Base-by-base conservation (phyloP, 352 stramenopile genomes). In the Globisporangium camurandrum region DNA sequence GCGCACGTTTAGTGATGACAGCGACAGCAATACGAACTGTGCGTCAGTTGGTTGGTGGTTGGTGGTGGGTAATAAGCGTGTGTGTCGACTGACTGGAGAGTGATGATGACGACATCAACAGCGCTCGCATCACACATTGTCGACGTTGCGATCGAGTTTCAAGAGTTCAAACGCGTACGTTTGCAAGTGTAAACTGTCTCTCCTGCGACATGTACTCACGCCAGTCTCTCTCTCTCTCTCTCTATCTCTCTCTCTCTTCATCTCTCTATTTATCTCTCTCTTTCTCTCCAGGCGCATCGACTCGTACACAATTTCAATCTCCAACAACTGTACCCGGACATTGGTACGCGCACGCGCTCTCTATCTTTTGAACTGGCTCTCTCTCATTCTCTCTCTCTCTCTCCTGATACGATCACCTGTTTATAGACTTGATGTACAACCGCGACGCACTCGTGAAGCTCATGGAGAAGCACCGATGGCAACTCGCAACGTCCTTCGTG, bases 401-500 rank as follows among this genome's bases (percentile, higher is more conserved):
- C 36, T 16, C 33, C 11, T 38, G 6, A 11, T 6, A 34, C 30
- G 30, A n/a, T n/a, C n/a, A n/a, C n/a, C n/a, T n/a, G n/a, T n/a
- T 11, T 12, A 16, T 6, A 75, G 69, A 86, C 24, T 60, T 68
- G 20, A 51, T 88, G 11, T 86, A 86, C 59, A 83, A 61, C 37
- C 71, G 71, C 22, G 76, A 88, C 46, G 65, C 64, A 28, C 46
- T 86, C 17, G 43, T 78, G 27, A 69, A 72, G 42, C 61, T 88
- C n/a, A 75, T 85, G 23, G 71, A 84, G 39, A 75, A 74, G 41
- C 62, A 76, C 33, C 67, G 65, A 28, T 88, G 73, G 76, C 62
- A 79, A 12, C 50, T 88, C 22, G 75, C 75, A 22, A 56, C 82
- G 30, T 69, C 71, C 4, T 88, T 85, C 56, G 75, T 81, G 6